Evolutionary conservation across 345 rosid species (phyloP), one percentile per base, ranked within the genome.

Genomic region (Rhizophora mangle): DNA sequence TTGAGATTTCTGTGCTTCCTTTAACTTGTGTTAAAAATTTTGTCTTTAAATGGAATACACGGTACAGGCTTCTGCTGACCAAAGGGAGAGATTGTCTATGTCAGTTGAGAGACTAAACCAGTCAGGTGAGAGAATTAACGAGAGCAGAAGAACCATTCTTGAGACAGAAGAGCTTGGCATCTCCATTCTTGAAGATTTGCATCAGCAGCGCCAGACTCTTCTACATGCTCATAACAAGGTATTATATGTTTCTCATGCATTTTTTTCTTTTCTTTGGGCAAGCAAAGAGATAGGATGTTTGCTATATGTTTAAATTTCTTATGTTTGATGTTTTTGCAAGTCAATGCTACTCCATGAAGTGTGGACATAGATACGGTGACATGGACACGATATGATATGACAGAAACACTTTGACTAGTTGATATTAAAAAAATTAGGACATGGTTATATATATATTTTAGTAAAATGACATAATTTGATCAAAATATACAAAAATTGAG

Each of bases 101-200:
- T 83, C 97, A 22, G 90, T 95, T 0, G 99, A 80, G 22, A 87
- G 91, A 70, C 64, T 96, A 73, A 87, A 85, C 51, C 82, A 85
- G 5, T 77, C 91, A 22, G 75, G 91, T 22, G 93, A 89, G 68
- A 84, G 97, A 80, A 70, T 96, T 53, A 90, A 85, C 80, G 98
- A 92, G 67, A 81, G 99, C 77, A 89, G 94, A 77, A 90, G 84
- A 81, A 85, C 88, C 66, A 87, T 92, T 89, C 82, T 92, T 64
- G 99, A 96, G 80, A 92, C 99, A 22, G 99, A 96, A 82, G 96
- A 92, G 60, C 90, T 92, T 32, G 99, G 99, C 30, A 96, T 96
- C 71, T 92, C 99, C 29, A 83, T 96, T 80, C 99, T 96, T 75
- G 89, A 88, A 69, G 99, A 96, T 78, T 75, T 96, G 81, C 90